Percentiles rank a stretch among this genome's conserved stretches.
phyloP scores from a whole-genome alignment of 768 basidiomycete genomes.

The Chalciporus piperatus region DNA sequence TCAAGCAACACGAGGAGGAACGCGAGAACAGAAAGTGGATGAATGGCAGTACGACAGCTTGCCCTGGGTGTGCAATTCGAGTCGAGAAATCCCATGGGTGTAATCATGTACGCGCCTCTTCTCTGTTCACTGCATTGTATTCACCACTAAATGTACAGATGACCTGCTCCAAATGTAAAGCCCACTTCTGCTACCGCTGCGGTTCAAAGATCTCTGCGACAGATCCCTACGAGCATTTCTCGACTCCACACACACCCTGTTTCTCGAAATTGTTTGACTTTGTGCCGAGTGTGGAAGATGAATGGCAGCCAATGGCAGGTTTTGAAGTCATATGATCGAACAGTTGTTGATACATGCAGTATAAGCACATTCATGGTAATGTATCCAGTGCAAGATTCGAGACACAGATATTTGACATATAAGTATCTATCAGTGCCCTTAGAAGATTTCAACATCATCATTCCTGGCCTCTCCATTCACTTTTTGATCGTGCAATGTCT shows the following conservation, averaged over 20 bases:
- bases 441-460: no score
- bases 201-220: constrained; percentile 46
- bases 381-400: no score
- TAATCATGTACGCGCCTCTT: constrained; percentile 68
- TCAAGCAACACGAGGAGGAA: constrained; percentile 67
- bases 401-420: no score
- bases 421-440: no score
- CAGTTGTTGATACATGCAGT: no score
- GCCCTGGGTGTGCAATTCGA: constrained; percentile 69
- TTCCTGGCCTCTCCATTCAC: no score
- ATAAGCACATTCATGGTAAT: no score
- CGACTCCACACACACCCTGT: constrained; percentile 48
- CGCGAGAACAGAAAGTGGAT: constrained; percentile 75
- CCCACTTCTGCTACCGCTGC: constrained; percentile 84
- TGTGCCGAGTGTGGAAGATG: constrained; percentile 34
- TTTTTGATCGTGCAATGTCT: no score
- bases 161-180: constrained; percentile 70
- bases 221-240: constrained; percentile 72
- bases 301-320: constrained; percentile 48
- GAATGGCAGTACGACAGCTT: constrained; percentile 59
- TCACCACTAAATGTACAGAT: constrained; percentile 44
- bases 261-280: constrained; percentile 68
- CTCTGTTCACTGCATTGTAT: neutral
- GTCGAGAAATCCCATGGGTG: constrained; percentile 81
- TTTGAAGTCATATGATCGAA: constrained; percentile 27